A percentile compares a stretch with the other conserved stretches of the same genome.
These are phyloP conservation scores for Wickerhamomyces bovis DNA, from an alignment of 805 yeast genomes.

Conservation along the genomic window DNA sequence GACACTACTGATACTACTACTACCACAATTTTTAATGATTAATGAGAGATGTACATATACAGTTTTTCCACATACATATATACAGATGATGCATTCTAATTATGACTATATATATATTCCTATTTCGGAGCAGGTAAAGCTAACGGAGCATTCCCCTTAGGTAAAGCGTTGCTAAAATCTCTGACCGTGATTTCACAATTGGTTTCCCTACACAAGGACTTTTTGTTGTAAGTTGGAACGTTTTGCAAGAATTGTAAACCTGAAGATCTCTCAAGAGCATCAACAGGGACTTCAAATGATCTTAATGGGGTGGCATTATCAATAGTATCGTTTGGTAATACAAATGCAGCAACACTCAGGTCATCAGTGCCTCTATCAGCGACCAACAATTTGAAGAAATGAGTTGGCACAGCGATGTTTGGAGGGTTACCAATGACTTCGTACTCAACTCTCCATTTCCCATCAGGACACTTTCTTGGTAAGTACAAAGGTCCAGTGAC, in stretches of 20 bases:
- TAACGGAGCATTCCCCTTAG: not conserved
- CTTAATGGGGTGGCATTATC: constrained; percentile 65
- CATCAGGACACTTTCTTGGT: constrained; percentile 71
- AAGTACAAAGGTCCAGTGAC: constrained; percentile 92
- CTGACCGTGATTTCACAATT: constrained; percentile 75
- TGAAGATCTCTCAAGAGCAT: constrained; percentile 79
- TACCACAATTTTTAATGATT: not conserved
- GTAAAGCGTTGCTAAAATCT: constrained; percentile 51
- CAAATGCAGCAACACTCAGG: constrained; percentile 85
- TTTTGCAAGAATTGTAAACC: constrained; percentile 78
- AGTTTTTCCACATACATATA: not conserved
- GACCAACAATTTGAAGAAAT: constrained; percentile 84
- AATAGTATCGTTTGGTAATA: constrained; percentile 81
- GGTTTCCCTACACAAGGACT: constrained; percentile 73
- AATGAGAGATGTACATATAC: not conserved
- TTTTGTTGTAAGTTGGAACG: constrained; percentile 50
- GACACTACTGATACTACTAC: not conserved
- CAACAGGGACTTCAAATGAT: constrained; percentile 80
- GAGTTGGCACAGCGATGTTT: constrained; percentile 94
- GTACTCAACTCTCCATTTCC: constrained; percentile 77
- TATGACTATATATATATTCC: not conserved
- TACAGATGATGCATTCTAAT: not conserved
- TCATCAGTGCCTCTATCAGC: constrained; percentile 56
- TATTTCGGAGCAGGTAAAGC: constrained; percentile 7
- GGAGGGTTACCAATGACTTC: constrained; percentile 98